Evolutionary conservation across 257 asterid genomes (phyloP), one percentile per base, ranked within the genome.

Genomic region (Jacaranda mimosifolia): DNA sequence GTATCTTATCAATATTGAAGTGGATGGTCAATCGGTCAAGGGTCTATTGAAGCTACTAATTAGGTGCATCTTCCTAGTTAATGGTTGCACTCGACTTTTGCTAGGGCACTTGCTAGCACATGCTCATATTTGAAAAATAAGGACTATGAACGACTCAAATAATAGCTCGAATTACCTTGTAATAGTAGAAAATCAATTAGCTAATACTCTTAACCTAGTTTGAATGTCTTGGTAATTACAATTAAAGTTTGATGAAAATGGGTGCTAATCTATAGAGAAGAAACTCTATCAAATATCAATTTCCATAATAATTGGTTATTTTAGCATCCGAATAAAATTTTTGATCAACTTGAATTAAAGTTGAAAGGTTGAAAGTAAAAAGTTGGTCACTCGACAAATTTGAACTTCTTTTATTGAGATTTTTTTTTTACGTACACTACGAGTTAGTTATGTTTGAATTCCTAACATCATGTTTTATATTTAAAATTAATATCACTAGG

Each of bases 51-150:
- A 73, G 79, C 79, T 77, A 73, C 15, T 56, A 75, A 14, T 35
- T 84, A 82, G 86, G 86, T 85, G 84, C 86, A 82, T 79, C 70
- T 80, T 79, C 86, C 89, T 82, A 85, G 86, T 82, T 79, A 82
- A 79, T 82, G 86, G 83, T 68, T 75, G 62, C 38, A 6, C 55
- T 70, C 59, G 48, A 77, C 85, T 73, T 79, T 81, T 79, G 64
- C 53, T 12, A 72, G 11, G 15, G 73, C 42, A 71, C 35, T 79
- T 73, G 79, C 68, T 17, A 64, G 89, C 86, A 82, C 89, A 85
- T 85, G 86, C 89, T 49, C 77, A 57, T 72, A 73, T 66, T 82
- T 80, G 83, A 77, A 77, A 82, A 79, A 43, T 42, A 14, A 69
- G 40, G 63, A 26, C 32, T 26, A 26, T 26, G 32, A 26, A 26